phyloP scores from a whole-genome alignment of 2,329 filamentous ascomycete species.

The Ophiostoma quercus region DNA sequence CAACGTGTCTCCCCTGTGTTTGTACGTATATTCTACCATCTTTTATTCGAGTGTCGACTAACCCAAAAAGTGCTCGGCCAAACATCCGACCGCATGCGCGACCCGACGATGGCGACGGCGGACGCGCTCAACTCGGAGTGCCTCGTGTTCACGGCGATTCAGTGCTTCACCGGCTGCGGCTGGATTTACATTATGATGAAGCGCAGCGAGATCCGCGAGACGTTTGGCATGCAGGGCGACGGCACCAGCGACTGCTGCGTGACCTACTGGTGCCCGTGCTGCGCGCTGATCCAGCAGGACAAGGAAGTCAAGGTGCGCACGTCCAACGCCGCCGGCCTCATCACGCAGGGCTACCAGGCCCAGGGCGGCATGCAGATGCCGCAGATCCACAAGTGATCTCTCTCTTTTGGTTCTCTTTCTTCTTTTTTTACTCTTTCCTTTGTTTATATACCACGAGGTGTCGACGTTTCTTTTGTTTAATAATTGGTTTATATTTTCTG shows the following conservation, averaged over 20 bases:
- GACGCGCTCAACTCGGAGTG: constrained; percentile 42
- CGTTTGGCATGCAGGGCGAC: constrained; percentile 48
- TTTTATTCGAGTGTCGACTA: no score
- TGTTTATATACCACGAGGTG: constrained; percentile 5
- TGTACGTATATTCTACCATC: constrained; percentile 32
- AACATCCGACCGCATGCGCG: constrained; percentile 42
- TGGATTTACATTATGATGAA: constrained; percentile 49
- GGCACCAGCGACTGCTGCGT: constrained; percentile 46
- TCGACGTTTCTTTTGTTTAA: not conserved
- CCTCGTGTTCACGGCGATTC: constrained; percentile 38
- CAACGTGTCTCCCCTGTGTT: constrained; percentile 41
- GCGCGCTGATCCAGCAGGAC: constrained; percentile 53
- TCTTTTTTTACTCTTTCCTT: not conserved
- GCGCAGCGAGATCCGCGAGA: constrained; percentile 49
- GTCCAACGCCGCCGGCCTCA: constrained; percentile 24
- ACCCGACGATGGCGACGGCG: constrained; percentile 40
- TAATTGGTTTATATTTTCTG: not conserved
- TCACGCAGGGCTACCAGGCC: constrained; percentile 33
- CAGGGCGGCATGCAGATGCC: constrained; percentile 34
- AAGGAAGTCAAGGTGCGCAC: constrained; percentile 44
- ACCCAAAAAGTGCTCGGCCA: constrained; percentile 33
- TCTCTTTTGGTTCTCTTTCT: not conserved
- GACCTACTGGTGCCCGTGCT: constrained; percentile 54
- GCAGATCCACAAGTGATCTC: not conserved
- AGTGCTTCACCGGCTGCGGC: constrained; percentile 39